Evolutionary conservation across 2,329 filamentous ascomycete species (phyloP), one percentile per base, ranked within the genome.

Genomic region (Mycocentrospora acerina): DNA sequence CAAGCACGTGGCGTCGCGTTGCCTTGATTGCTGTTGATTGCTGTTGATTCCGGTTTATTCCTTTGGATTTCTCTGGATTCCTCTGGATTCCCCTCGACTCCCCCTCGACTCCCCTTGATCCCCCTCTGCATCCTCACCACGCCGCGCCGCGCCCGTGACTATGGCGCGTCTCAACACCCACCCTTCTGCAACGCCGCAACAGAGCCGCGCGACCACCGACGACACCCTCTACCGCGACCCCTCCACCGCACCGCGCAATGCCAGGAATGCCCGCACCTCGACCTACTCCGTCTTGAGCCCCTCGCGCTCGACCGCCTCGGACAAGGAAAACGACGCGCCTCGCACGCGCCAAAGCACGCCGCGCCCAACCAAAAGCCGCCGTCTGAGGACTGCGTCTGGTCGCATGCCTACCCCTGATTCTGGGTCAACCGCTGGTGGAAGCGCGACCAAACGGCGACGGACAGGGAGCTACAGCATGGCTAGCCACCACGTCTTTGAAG

Each of bases 381-480:
- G 57, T 26, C 73, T 75, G 36, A 44, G 48, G 10, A 44, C 34
- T 43, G 48, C 51, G 34, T 53, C 44, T 15, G 46, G 42, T 29
- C 55, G 59, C 4, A 60, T 68, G 18, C 67, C 69, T 1, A 71
- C 68, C 3, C 68, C 68, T 6, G 60, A 57, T n/a, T 69, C 67
- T 3, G 67, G 59, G 27, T 59, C 59, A 1, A 48, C 57, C 7
- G 49, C 48, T 2, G 51, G 53, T 25, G 42, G 58, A 17, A 42
- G 58, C 32, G 44, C 56, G 3, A 67, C 56, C 43, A 78, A 79
- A 55, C 67, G 76, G 24, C 67, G 69, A 29, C 69, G 73, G 37
- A 65, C 75, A 2, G 65, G 59, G 29, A 60, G 70, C 24, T 68
- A 62, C 42, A 48, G 19, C 25, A 39, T 53, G 29, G 34, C 34